A percentile compares a stretch with the other conserved stretches of the same genome.
These are phyloP conservation scores for Diversispora epigaea DNA, from an alignment of 192 early-diverging fungal species.

Conservation along the genomic window DNA sequence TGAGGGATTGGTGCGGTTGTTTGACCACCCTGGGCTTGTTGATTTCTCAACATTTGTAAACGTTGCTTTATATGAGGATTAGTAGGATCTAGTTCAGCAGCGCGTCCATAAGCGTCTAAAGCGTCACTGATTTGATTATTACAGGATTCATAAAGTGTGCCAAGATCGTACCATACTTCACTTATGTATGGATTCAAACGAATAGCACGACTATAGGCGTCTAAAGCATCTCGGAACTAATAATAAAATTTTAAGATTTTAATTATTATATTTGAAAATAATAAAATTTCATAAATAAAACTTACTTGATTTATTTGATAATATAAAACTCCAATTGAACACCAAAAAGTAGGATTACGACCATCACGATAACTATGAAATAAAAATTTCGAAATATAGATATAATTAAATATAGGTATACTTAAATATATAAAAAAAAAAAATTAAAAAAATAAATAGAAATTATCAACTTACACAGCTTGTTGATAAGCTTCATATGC, in stretches of 20 bases:
- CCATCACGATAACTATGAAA: conserved; percentile 69
- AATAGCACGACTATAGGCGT: conserved; percentile 95
- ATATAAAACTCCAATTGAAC: conserved; percentile 97
- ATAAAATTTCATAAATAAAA: conserved; percentile 13
- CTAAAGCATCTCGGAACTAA: conserved; percentile 90
- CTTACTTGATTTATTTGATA: conserved; percentile 85
- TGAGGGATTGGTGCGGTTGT: conserved; percentile 33
- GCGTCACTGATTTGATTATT: conserved; percentile 97
- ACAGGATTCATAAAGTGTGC: conserved; percentile 95
- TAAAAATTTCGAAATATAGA: not conserved
- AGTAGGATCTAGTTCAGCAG: conserved; percentile 87
- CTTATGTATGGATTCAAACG: conserved; percentile 89
- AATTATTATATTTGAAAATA: conserved; percentile 3
- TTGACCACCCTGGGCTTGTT: conserved; percentile 32
- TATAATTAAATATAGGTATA: not conserved
- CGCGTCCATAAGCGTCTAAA: conserved; percentile 93
- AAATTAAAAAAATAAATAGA: conserved; percentile 33
- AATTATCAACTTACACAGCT: conserved; percentile 61
- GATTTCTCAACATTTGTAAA: conserved; percentile 39
- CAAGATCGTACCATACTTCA: conserved; percentile 98
- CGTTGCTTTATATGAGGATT: conserved; percentile 88
- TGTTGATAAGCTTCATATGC: conserved; percentile 98
- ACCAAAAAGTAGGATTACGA: conserved; percentile 96
- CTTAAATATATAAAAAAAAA: not conserved
- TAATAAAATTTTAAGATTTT: not conserved